Conservation (phyloP, 2,329 filamentous ascomycete genomes). For the Fusarium camptoceras region DNA sequence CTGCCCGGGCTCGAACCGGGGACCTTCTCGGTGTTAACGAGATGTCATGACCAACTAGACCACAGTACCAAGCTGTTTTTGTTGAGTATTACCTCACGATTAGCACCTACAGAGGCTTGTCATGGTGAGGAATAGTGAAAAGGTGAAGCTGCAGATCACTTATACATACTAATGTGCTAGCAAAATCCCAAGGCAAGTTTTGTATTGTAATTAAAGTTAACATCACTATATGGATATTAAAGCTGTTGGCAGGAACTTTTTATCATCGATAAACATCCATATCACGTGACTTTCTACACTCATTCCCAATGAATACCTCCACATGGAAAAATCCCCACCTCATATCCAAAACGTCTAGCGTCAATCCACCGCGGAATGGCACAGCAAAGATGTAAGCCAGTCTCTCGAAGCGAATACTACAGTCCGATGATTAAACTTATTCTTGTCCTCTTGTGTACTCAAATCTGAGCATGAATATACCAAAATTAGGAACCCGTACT, state of each 20-base stretch:
- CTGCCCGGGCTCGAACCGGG: background rate
- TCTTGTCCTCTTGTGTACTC: background rate
- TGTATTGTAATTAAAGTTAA: too few relatives aligned
- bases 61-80: background rate
- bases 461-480: rapidly evolving
- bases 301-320: background rate
- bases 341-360: background rate
- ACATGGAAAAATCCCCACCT: background rate
- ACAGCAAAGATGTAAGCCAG: background rate
- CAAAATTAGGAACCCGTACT: background rate
- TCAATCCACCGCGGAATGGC: background rate
- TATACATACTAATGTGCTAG: rapidly evolving
- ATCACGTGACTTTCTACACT: background rate
- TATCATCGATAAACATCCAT: rapidly evolving
- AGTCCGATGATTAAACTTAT: background rate
- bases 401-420: background rate
- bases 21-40: background rate
- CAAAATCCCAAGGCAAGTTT: rapidly evolving
- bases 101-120: rapidly evolving
- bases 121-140: too few relatives aligned
- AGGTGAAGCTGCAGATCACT: too few relatives aligned
- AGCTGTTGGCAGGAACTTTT: too few relatives aligned
- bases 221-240: too few relatives aligned
- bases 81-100: rapidly evolving
- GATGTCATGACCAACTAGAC: background rate